Base-by-base conservation (phyloP, 352 stramenopile species). In the Globisporangium iwayamae region DNA sequence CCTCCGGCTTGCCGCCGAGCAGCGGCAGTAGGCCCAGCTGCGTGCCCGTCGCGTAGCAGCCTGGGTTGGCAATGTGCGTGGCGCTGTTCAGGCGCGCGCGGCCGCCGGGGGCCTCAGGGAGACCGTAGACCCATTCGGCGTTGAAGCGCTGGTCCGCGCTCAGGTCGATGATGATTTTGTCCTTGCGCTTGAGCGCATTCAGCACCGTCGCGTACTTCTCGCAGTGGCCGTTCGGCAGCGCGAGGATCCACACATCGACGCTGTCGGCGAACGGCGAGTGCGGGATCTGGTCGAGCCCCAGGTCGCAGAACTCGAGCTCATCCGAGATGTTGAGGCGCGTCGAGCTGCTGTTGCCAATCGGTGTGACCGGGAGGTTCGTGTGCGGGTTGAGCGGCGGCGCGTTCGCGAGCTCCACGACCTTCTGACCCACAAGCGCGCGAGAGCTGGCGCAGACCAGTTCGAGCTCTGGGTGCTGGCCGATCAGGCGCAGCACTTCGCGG, bases 61-160 rank as follows among this genome's bases (percentile, higher is more conserved):
- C 89, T 2, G 89, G 89, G 71, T 97, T 97, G 4, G 87, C 76
- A 56, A 97, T 95, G 74, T 91, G 85, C 7, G 80, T 93, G 16
- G 88, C 85, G 22, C 75, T 70, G 20, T 75, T 62, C 20, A 97
- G 71, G 3, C 72, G 70, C 8, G 69, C 67, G 39, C 89, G 86
- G n/a, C 79, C 75, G 46, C 74, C 73, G 0, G 85, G 85, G n/a
- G 81, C 71, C 65, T 97, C 89, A 3, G 88, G 85, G 18, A 97
- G 62, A 50, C 89, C 89, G 67, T 97, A 97, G 8, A 83, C 81
- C 89, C 89, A 96, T 32, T 76, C 56, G 9, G 82, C 72, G 63
- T 96, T 94, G 64, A 96, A 96, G 13, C 89, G 87, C 72, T 96
- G 87, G 65, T 96, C 89, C 50, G 89, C 87, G 52, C 87, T 94